Evolutionary conservation across 441 rosid genomes (phyloP).

Genomic region (Rhodomyrtus psidioides): DNA sequence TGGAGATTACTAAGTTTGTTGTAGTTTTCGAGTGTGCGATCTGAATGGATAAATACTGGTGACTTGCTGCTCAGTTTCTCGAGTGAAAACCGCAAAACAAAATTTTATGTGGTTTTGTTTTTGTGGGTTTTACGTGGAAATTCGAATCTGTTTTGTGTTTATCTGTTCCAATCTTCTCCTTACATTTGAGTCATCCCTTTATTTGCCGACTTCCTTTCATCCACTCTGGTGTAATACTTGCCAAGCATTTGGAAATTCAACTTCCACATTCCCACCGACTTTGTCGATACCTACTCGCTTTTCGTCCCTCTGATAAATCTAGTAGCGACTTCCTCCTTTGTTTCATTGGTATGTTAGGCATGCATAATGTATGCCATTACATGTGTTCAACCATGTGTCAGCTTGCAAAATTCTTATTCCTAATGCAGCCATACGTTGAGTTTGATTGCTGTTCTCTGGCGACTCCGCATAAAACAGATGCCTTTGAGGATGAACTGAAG

Average conservation of each 20-base stretch:
- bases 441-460: not conserved
- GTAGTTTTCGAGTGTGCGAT: not conserved
- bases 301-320: not conserved
- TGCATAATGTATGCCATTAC: not conserved
- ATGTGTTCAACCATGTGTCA: not conserved
- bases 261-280: not conserved
- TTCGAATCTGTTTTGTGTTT: not conserved
- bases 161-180: not conserved
- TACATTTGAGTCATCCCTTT: not conserved
- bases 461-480: not conserved
- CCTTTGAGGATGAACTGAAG: not conserved
- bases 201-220: not conserved
- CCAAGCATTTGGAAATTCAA: not conserved
- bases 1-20: not conserved
- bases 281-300: not conserved
- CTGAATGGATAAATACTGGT: not conserved
- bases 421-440: not conserved
- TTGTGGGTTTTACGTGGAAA: not conserved
- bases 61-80: not conserved
- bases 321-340: not conserved
- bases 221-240: not conserved
- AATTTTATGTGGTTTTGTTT: not conserved
- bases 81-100: not conserved
- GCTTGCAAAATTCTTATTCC: not conserved
- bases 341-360: not conserved